Evolutionary conservation across 768 basidiomycete genomes (phyloP).

Genomic region (Auricularia sp.): DNA sequence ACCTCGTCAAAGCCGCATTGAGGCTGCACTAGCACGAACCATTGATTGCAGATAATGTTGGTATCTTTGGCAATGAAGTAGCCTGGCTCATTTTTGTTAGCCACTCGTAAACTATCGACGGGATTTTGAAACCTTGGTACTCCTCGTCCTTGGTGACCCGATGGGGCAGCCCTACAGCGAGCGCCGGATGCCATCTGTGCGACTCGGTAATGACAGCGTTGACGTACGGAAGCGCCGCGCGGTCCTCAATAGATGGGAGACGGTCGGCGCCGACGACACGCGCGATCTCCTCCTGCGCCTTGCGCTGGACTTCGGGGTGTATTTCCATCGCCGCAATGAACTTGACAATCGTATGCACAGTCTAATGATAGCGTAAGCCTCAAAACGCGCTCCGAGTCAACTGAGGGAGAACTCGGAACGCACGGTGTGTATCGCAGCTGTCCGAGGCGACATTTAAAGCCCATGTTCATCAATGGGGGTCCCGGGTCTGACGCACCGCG

Average conservation of each 20-base stretch:
- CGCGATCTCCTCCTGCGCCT: constrained; percentile 31
- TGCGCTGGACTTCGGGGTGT: constrained; percentile 26
- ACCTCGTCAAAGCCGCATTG: no score
- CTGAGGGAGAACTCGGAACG: no score
- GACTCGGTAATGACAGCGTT: constrained; percentile 43
- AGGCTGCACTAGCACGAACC: background rate
- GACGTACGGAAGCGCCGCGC: constrained; percentile 39
- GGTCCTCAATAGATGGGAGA: constrained; percentile 28
- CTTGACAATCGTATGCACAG: constrained; percentile 22
- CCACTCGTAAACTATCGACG: no score
- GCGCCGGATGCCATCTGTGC: constrained; percentile 19
- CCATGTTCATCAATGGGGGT: no score
- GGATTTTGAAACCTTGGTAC: background rate
- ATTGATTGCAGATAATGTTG: constrained; percentile 6
- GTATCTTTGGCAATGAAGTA: constrained; percentile 7
- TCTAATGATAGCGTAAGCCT: background rate
- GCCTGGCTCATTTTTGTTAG: constrained; percentile 3
- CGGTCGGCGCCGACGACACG: constrained; percentile 22
- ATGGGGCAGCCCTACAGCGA: background rate
- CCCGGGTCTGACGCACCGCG: no score
- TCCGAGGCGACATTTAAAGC: no score
- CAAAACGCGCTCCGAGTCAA: no score
- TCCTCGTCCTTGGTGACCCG: background rate
- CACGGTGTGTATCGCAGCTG: no score
- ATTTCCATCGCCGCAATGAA: constrained; percentile 29